phyloP scores from a whole-genome alignment of 331 rosid genomes.

The Quercus tomentella region DNA sequence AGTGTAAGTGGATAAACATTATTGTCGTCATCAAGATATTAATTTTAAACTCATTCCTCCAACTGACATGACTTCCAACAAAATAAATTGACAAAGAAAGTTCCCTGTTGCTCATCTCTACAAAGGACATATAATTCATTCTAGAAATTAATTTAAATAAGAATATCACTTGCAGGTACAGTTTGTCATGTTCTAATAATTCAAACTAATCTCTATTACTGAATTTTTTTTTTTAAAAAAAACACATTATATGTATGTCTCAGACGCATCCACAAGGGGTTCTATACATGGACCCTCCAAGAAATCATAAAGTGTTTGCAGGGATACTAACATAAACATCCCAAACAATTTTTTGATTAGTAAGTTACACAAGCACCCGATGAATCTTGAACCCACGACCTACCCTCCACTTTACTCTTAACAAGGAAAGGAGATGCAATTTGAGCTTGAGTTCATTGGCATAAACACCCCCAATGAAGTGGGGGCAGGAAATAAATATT shows the following conservation, averaged over 20 bases:
- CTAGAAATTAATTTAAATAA: background rate
- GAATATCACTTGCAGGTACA: background rate
- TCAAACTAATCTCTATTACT: background rate
- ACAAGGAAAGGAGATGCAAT: no score
- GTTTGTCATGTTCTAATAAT: background rate
- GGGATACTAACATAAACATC: background rate
- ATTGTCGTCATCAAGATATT: background rate
- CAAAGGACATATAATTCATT: background rate
- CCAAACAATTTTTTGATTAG: background rate
- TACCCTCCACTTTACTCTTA: no score
- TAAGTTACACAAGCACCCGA: no score
- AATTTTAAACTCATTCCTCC: background rate
- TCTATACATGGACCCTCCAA: background rate
- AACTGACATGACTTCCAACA: background rate
- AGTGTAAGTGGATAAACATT: background rate
- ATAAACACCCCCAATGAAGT: background rate
- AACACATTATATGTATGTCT: background rate
- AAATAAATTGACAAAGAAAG: background rate
- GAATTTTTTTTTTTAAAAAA: background rate
- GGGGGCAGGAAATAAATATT: constrained; percentile 12
- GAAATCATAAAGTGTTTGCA: background rate
- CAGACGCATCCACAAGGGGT: background rate
- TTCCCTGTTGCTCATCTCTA: background rate
- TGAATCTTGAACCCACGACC: no score
- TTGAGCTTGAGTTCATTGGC: no score